phyloP scores from a whole-genome alignment of 140 eudicot genomes.

The Senecio squalidus region DNA sequence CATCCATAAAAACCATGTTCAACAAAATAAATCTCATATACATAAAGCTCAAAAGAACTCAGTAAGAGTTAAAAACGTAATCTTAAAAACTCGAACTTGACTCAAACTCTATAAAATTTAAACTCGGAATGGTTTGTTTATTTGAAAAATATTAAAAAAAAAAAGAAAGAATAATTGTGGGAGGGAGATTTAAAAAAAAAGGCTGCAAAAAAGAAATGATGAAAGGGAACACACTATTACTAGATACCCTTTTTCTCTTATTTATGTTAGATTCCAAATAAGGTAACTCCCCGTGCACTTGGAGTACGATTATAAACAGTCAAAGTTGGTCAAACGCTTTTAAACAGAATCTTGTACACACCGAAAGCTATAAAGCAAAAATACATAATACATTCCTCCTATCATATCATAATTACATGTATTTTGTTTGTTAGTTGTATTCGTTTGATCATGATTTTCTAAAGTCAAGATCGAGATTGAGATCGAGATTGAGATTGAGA shows the following conservation, averaged over 20 bases:
- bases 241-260: background rate
- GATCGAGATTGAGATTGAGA: too few species aligned
- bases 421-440: too few species aligned
- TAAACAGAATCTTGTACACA: background rate
- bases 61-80: too few species aligned
- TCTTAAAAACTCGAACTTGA: too few species aligned
- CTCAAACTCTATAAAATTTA: too few species aligned
- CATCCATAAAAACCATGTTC: too few species aligned
- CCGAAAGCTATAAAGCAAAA: constrained; percentile 23
- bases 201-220: constrained; percentile 17
- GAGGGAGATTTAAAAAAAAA: background rate
- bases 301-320: background rate
- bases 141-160: too few species aligned
- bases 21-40: too few species aligned
- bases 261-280: constrained; percentile 16
- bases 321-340: constrained; percentile 18
- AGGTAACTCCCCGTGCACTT: constrained; percentile 17
- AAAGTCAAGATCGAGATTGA: too few species aligned
- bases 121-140: too few species aligned
- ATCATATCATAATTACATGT: background rate
- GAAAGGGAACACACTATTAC: background rate
- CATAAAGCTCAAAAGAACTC: too few species aligned
- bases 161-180: background rate
- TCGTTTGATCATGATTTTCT: too few species aligned
- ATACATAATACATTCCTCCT: background rate